phyloP scores from a whole-genome alignment of 805 yeast genomes.

The Diddensiella caesifluorescens region DNA sequence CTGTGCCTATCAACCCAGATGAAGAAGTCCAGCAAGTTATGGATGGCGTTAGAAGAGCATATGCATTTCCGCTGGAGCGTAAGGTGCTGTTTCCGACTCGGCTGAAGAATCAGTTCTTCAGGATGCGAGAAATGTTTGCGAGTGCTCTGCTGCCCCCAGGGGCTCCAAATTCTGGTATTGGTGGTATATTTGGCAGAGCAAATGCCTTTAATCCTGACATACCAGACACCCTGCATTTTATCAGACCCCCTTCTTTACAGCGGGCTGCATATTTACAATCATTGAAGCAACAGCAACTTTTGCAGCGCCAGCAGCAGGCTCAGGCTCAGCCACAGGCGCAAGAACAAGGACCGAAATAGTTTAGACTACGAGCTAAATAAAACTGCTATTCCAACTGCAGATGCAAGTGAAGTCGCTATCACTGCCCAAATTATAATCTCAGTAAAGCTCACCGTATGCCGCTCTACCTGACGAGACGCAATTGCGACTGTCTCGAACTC shows the following conservation, averaged over 20 bases:
- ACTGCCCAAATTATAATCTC: not conserved
- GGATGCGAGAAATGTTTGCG: conserved; percentile 93
- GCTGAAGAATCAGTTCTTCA: conserved; percentile 64
- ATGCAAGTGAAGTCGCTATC: too few relatives aligned
- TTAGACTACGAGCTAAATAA: too few relatives aligned
- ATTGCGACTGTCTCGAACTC: conserved; percentile 23
- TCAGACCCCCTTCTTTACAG: conserved; percentile 33
- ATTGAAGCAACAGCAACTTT: conserved; percentile 12
- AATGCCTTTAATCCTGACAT: conserved; percentile 69
- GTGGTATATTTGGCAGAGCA: conserved; percentile 76
- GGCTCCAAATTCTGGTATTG: conserved; percentile 54
- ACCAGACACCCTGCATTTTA: conserved; percentile 44
- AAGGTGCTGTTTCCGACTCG: conserved; percentile 65
- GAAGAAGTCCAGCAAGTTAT: conserved; percentile 90
- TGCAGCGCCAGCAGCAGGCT: conserved; percentile 15
- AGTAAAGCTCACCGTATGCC: conserved; percentile 8
- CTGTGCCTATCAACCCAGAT: conserved; percentile 63
- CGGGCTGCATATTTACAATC: conserved; percentile 21
- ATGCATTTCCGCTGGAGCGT: conserved; percentile 62
- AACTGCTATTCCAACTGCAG: too few relatives aligned
- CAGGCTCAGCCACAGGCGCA: conserved; percentile 16
- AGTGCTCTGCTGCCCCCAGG: conserved; percentile 53
- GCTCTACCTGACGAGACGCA: conserved; percentile 3
- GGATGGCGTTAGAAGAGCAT: conserved; percentile 68
- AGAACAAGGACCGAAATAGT: conserved; percentile 8